A percentile compares a stretch with the other conserved stretches of the same genome.
Evolutionary conservation across 495 filamentous ascomycete species (phyloP).

Genomic region (Talaromyces adpressus): DNA sequence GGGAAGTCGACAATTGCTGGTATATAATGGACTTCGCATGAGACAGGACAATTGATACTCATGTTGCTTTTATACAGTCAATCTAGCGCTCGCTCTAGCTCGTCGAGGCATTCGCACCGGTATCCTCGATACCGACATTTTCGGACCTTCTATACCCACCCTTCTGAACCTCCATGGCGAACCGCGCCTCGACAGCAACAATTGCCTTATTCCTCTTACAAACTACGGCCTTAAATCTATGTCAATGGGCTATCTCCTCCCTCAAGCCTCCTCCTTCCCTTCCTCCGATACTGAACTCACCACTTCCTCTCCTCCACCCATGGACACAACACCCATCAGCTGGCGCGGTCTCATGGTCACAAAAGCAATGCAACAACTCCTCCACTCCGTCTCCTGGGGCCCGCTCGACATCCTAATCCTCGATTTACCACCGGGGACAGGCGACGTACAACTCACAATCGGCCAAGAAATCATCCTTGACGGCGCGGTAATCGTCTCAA

Average conservation of each 20-base stretch:
- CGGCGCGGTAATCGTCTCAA: constrained; percentile 85
- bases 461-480: constrained; percentile 84
- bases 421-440: constrained; percentile 90
- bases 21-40: no score
- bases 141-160: constrained; percentile 90
- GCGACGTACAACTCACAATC: constrained; percentile 89
- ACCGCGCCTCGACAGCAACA: constrained; percentile 59
- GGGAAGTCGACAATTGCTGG: constrained; percentile 92
- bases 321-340: constrained; percentile 72
- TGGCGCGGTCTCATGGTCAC: constrained; percentile 98
- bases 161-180: constrained; percentile 73
- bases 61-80: no score
- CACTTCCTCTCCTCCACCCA: constrained; percentile 25
- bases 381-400: constrained; percentile 91
- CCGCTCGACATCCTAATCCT: constrained; percentile 78
- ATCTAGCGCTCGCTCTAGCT: constrained; percentile 80
- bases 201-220: constrained; percentile 79
- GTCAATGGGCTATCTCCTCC: constrained; percentile 93
- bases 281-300: constrained; percentile 11
- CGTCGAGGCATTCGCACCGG: constrained; percentile 72
- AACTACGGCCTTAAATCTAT: constrained; percentile 96
- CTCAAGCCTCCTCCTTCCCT: constrained; percentile 18
- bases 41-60: no score
- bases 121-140: constrained; percentile 93
- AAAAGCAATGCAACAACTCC: constrained; percentile 91